These are phyloP conservation scores for Corrigiola litoralis DNA, from an alignment of 179 eudicot genomes.

Conservation along the genomic window DNA sequence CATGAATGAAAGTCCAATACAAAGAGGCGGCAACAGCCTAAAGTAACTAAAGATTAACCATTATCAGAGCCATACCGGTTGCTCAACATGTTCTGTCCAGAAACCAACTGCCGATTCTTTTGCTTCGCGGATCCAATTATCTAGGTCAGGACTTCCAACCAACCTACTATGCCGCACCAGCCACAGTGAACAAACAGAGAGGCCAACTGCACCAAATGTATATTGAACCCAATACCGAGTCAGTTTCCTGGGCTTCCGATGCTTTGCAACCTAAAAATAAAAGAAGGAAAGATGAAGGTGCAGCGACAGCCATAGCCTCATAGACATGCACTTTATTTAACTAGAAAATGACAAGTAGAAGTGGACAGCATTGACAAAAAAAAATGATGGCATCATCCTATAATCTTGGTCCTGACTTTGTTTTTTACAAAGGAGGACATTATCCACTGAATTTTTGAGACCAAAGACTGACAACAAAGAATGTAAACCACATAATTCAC, in stretches of 20 bases:
- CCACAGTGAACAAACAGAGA: constrained; percentile 81
- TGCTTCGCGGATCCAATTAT: constrained; percentile 87
- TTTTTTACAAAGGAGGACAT: too few relatives aligned
- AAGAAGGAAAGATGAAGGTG: constrained; percentile 1
- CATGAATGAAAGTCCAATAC: neutral
- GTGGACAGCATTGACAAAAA: neutral
- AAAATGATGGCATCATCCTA: neutral
- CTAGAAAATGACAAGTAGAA: neutral
- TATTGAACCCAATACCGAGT: constrained; percentile 78
- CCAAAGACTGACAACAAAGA: constrained; percentile 1
- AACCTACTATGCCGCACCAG: constrained; percentile 80
- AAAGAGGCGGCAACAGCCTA: neutral
- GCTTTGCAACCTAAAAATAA: constrained; percentile 63
- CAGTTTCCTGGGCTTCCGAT: constrained; percentile 66
- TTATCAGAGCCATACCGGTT: constrained; percentile 56
- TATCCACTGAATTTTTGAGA: neutral
- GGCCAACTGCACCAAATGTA: constrained; percentile 74
- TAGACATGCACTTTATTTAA: neutral
- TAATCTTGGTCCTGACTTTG: too few relatives aligned
- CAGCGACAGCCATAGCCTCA: neutral
- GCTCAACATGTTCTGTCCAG: constrained; percentile 92
- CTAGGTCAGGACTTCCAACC: constrained; percentile 90
- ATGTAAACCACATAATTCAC: too few relatives aligned
- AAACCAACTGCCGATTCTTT: constrained; percentile 69
- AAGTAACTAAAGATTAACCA: constrained; percentile 2